A percentile compares a stretch with the other conserved stretches of the same genome.
These are phyloP conservation scores for Kockiozyma suomiensis DNA, from an alignment of 805 yeast species.

Conservation along the genomic window DNA sequence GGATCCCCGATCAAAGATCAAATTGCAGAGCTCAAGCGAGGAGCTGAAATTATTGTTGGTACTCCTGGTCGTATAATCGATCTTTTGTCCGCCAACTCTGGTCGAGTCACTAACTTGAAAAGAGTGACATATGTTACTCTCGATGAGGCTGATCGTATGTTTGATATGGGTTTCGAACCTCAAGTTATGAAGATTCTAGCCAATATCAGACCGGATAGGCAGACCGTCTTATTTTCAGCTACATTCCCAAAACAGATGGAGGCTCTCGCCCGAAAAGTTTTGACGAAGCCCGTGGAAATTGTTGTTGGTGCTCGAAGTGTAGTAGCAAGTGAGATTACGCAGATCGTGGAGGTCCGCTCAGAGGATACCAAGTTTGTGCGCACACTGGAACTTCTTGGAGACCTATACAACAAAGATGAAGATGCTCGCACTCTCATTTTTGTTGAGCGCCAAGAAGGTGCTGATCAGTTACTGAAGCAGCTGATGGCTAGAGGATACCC, in stretches of 20 bases:
- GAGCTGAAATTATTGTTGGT: slow-evolving; percentile 80
- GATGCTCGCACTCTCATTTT: slow-evolving; percentile 63
- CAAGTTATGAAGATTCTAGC: slow-evolving; percentile 81
- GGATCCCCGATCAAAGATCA: slow-evolving; percentile 83
- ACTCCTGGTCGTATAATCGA: slow-evolving; percentile 97
- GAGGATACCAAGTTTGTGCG: slow-evolving; percentile 59
- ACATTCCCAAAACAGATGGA: slow-evolving; percentile 80
- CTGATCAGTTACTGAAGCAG: slow-evolving; percentile 67
- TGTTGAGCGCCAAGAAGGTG: slow-evolving; percentile 84
- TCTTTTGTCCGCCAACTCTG: slow-evolving; percentile 77
- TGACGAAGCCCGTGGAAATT: slow-evolving; percentile 70
- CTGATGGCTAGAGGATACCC: slow-evolving; percentile 57
- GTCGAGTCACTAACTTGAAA: slow-evolving; percentile 67
- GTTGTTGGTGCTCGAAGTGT: slow-evolving; percentile 77
- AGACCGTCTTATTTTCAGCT: slow-evolving; percentile 89
- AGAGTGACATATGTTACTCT: slow-evolving; percentile 80
- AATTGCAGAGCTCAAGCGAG: slow-evolving; percentile 75
- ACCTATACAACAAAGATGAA: slow-evolving; percentile 42
- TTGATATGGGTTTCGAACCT: slow-evolving; percentile 96
- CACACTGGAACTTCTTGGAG: slow-evolving; percentile 59
- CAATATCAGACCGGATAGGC: slow-evolving; percentile 80
- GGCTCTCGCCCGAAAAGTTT: slow-evolving; percentile 64
- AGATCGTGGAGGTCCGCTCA: slow-evolving; percentile 63
- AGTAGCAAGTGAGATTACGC: slow-evolving; percentile 80
- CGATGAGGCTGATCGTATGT: slow-evolving; percentile 96